Evolutionary conservation across 495 filamentous ascomycete genomes (phyloP).

Genomic region (Penicillium psychrofluorescens): DNA sequence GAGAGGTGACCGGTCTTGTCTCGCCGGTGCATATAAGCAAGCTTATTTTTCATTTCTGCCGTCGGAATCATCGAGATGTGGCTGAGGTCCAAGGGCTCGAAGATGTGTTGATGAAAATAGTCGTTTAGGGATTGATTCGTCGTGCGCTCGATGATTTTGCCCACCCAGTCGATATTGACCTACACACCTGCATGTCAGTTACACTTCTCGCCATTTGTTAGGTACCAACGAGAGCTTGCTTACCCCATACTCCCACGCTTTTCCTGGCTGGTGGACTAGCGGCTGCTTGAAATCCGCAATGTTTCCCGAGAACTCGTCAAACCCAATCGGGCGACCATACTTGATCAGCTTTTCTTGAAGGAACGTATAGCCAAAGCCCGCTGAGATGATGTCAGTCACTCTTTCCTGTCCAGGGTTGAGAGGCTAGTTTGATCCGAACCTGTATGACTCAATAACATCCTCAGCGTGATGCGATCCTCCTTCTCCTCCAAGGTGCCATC

Average conservation of each 20-base stretch:
- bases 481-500: constrained; percentile 43
- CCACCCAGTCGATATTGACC: constrained; percentile 56
- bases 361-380: constrained; percentile 47
- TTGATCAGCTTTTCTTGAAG: constrained; percentile 44
- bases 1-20: constrained; percentile 29
- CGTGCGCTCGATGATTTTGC: constrained; percentile 46
- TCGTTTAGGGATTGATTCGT: constrained; percentile 43
- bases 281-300: constrained; percentile 36
- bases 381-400: constrained; percentile 3
- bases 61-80: constrained; percentile 50
- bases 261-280: constrained; percentile 51
- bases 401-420: no score
- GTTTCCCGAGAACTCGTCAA: constrained; percentile 47
- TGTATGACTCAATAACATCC: constrained; percentile 57
- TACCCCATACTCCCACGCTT: constrained; percentile 52
- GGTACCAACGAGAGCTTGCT: constrained; percentile 4
- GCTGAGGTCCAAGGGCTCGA: constrained; percentile 46
- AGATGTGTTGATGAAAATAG: constrained; percentile 50
- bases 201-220: background rate
- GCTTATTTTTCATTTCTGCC: constrained; percentile 36
- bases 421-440: constrained; percentile 10
- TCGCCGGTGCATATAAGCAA: constrained; percentile 45
- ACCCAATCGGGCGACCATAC: constrained; percentile 36
- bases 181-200: constrained; percentile 6
- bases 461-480: constrained; percentile 48